phyloP scores from a whole-genome alignment of 495 filamentous ascomycete genomes.

The Jackrogersella minutella region DNA sequence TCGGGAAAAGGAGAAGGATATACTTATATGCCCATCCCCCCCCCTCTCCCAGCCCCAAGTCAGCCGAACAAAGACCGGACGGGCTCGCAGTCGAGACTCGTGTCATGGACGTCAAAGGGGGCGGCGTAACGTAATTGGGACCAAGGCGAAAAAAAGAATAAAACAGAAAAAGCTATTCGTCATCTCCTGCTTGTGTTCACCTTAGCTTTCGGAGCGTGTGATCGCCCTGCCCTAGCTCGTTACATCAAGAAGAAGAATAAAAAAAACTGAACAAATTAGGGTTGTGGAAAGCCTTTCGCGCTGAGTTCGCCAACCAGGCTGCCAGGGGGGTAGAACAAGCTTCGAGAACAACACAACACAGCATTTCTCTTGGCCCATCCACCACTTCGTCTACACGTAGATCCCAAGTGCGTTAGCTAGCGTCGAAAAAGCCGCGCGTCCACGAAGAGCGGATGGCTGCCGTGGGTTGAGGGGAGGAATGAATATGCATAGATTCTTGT shows the following conservation, averaged over 20 bases:
- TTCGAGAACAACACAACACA: constrained; percentile 21
- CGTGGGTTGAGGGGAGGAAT: background rate
- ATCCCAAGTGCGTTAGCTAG: constrained; percentile 2
- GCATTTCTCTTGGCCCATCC: background rate
- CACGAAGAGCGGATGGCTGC: constrained; percentile 18
- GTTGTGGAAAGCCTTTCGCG: constrained; percentile 20
- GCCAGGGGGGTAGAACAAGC: too few species aligned
- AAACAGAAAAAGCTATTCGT: constrained; percentile 12
- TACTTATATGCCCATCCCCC: constrained; percentile 28
- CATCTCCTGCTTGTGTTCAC: background rate
- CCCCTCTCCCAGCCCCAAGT: background rate
- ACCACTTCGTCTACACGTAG: background rate
- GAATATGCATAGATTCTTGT: constrained; percentile 11
- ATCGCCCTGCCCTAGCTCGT: constrained; percentile 23
- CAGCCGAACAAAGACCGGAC: constrained; percentile 36
- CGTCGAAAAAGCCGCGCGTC: constrained; percentile 35
- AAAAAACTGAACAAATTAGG: constrained; percentile 12
- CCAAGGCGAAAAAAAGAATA: background rate
- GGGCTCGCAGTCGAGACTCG: constrained; percentile 28
- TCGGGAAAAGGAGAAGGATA: constrained; percentile 21
- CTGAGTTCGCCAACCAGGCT: constrained; percentile 11
- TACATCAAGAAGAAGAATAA: background rate
- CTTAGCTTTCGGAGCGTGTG: constrained; percentile 24
- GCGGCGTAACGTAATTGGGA: constrained; percentile 18
- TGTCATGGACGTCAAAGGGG: constrained; percentile 22